Base-by-base conservation (phyloP, 805 yeast species). In the Kodamaea hsintzibuensis region DNA sequence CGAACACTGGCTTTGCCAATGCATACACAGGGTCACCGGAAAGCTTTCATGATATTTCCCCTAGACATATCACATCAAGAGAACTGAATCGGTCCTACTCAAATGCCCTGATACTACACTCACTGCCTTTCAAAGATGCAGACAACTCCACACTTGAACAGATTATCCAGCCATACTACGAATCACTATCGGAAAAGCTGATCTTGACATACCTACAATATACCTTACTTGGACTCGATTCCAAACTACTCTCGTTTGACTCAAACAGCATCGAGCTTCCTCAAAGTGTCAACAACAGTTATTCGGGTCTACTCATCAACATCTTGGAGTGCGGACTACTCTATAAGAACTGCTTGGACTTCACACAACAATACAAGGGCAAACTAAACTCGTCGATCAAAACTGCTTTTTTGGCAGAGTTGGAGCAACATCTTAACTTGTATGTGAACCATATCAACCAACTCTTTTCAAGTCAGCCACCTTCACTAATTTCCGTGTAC, bases 321-420 rank as follows among this genome's bases (percentile, higher is more conserved):
- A 69, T 88, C 1, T 71, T 86, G 42, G 97, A 91, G 66, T 87
- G 91, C 1, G 93, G 89, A 0, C 68, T 91, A 35, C 69, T 91
- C 2, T 89, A 81, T 68, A 77, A 79, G 50, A 66, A 73, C 43
- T 67, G 90, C 37, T 67, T 65, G 3, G 53, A 50, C 13, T 60
- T 63, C 17, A 57, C 78, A 10, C 72, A 60, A 18, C 49, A 61
- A 43, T 66, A 57, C 13, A 68, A 58, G 60, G 69, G 55, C 53
- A 61, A 60, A 3, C 59, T 63, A 17, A 57, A 65, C 19, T 80
- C 87, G 2, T 85, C 88, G 7, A 76, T 87, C 13, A 82, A 82
- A 55, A 83, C 82, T 39, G 88, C 96, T 1, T 81, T 86, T 44
- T 56, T 79, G 5, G 73, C 85, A 14, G 77, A 78, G 25, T 65